Evolutionary conservation across 2,329 filamentous ascomycete species (phyloP).

Genomic region (Phaeophleospora eucalypticola): DNA sequence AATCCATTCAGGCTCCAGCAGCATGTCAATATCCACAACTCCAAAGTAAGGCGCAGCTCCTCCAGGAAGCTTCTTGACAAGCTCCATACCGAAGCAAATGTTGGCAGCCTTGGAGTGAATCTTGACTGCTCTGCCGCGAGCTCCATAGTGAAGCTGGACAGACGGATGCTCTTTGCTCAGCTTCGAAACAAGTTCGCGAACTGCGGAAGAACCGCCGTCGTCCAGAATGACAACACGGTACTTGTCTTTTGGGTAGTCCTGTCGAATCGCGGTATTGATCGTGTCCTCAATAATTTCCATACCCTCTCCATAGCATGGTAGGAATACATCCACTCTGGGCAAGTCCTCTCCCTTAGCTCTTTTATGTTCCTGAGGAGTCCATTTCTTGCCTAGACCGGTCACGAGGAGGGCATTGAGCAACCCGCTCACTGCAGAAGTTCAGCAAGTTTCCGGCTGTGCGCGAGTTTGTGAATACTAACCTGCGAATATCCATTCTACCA

Average conservation of each 20-base stretch:
- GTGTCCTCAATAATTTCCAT: constrained; percentile 17
- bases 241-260: constrained; percentile 16
- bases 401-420: constrained; percentile 13
- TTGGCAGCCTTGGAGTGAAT: constrained; percentile 19
- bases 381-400: constrained; percentile 11
- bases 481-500: constrained; percentile 15
- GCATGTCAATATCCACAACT: constrained; percentile 17
- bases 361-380: constrained; percentile 15
- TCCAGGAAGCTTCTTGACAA: constrained; percentile 18
- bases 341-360: constrained; percentile 10
- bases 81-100: constrained; percentile 17
- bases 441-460: too few relatives aligned
- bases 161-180: constrained; percentile 9
- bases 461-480: constrained; percentile 5
- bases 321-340: constrained; percentile 14
- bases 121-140: constrained; percentile 15
- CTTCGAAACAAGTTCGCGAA: constrained; percentile 5
- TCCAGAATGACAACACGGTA: constrained; percentile 16
- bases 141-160: constrained; percentile 12
- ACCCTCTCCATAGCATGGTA: constrained; percentile 18
- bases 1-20: constrained; percentile 12
- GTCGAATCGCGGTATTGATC: constrained; percentile 14
- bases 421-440: constrained; percentile 8
- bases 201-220: constrained; percentile 12
- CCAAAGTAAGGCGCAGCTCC: constrained; percentile 21